Evolutionary conservation across 202 grass and related monocot species (phyloP).

Genomic region (Schoenoplectus triqueter): DNA sequence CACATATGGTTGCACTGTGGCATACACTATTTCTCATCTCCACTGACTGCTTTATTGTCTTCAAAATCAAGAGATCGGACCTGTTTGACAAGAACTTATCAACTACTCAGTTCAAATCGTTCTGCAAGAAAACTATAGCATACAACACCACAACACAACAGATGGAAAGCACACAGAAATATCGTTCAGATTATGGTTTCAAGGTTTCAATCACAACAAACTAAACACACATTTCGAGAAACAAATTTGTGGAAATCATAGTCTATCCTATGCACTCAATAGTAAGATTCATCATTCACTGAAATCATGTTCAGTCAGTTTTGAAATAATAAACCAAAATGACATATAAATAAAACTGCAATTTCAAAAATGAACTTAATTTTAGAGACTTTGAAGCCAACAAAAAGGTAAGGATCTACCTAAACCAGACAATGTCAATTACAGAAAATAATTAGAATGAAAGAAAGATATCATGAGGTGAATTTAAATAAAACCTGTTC

Average conservation of each 20-base stretch:
- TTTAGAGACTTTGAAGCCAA: too few species aligned
- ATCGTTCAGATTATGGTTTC: neutral
- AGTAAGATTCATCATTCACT: slow-evolving; percentile 14
- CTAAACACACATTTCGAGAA: slow-evolving; percentile 8
- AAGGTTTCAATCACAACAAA: neutral
- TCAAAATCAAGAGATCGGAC: slow-evolving; percentile 96
- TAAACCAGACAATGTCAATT: too few species aligned
- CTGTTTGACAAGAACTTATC: slow-evolving; percentile 47
- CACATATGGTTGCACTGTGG: slow-evolving; percentile 97
- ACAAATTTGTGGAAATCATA: neutral
- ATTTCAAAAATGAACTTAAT: neutral
- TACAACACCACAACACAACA: neutral
- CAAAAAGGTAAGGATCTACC: too few species aligned
- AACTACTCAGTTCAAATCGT: neutral
- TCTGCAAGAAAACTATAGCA: neutral
- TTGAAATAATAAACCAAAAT: neutral
- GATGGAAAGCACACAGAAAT: neutral
- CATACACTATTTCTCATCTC: slow-evolving; percentile 99
- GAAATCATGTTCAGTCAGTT: neutral
- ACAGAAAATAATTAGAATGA: too few species aligned
- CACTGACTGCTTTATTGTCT: slow-evolving; percentile 98
- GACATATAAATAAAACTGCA: neutral
- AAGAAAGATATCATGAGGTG: neutral
- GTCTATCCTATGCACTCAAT: neutral
- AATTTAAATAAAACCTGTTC: slow-evolving; percentile 61